Evolutionary conservation across 495 filamentous ascomycete genomes (phyloP), one percentile per base, ranked within the genome.

Genomic region (Aspergillus bertholletiae): DNA sequence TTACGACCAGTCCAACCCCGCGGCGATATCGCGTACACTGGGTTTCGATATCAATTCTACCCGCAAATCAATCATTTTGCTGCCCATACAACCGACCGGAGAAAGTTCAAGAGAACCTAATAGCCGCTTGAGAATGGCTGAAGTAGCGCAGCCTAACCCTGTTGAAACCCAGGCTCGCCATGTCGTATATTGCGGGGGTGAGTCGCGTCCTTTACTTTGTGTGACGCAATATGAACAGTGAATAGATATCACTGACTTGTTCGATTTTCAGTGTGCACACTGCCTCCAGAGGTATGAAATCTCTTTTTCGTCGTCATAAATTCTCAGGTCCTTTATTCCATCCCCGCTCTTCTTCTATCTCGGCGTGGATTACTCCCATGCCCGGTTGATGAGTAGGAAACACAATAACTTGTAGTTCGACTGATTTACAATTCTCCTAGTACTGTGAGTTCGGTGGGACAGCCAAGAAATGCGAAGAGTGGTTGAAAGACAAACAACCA

Each of bases 391-490:
- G 9, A 15, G 13, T 6, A 2, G 34, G 13, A 37, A 15, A 37
- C 2, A 15, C 13, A 5, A 15, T n/a, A 37, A n/a, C 26, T 40
- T 22, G 44, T 18, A 13, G 37, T 44, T 32, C 41, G 47, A 24
- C 41, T 51, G 24, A 57, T 48, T 32, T 49, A 17, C 49, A 37
- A 44, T 20, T 51, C 59, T 47, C 62, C 63, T 74, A 98, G 94
- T 98, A 96, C 74, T 98, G 94, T 75, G 95, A 97, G 73, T 97
- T 96, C 70, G 93, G 94, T 63, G 92, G 88, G 49, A 96, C 92
- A n/a, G 84, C 88, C n/a, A 95, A 90, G 74, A 97, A 96, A 77
- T 98, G 94, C 71, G 87, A 92, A 66, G 90, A 96, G 67, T 98
- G 94, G 94, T 80, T 98, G 11, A 79, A 91, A 61, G 84, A 88